Evolutionary conservation across 2,329 filamentous ascomycete genomes (phyloP).

Genomic region (Allantophomopsis cytisporea): DNA sequence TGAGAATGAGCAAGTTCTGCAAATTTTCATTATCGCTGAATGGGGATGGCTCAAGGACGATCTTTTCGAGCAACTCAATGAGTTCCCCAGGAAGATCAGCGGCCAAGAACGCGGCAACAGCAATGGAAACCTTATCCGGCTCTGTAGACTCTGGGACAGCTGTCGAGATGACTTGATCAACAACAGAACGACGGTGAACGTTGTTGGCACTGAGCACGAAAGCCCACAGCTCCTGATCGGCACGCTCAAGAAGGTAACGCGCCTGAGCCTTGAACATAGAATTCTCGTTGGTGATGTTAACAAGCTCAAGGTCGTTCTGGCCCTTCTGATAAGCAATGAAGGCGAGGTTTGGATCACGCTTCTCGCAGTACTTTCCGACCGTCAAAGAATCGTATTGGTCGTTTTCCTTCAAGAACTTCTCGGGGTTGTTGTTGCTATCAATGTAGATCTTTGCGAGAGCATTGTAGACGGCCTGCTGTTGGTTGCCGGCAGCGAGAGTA

Average conservation of each 20-base stretch:
- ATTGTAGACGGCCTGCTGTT: slow-evolving; percentile 94
- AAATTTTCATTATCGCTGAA: slow-evolving; percentile 97
- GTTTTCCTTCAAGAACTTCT: slow-evolving; percentile 95
- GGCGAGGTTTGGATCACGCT: slow-evolving; percentile 89
- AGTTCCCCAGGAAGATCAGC: slow-evolving; percentile 86
- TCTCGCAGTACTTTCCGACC: slow-evolving; percentile 97
- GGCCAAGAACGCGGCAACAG: slow-evolving; percentile 83
- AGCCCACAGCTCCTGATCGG: slow-evolving; percentile 81
- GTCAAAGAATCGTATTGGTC: slow-evolving; percentile 86
- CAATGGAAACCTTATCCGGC: slow-evolving; percentile 87
- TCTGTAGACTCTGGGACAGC: slow-evolving; percentile 88
- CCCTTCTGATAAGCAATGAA: slow-evolving; percentile 95
- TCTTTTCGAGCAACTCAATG: slow-evolving; percentile 97
- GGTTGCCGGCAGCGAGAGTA: slow-evolving; percentile 77
- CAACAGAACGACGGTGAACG: slow-evolving; percentile 79
- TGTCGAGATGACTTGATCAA: slow-evolving; percentile 92
- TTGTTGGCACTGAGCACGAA: slow-evolving; percentile 96
- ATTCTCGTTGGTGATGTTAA: slow-evolving; percentile 98
- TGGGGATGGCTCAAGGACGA: slow-evolving; percentile 95
- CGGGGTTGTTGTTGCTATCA: slow-evolving; percentile 94
- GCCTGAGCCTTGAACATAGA: slow-evolving; percentile 99
- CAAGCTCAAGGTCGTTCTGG: slow-evolving; percentile 91
- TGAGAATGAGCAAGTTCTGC: slow-evolving; percentile 93
- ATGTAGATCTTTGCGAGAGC: slow-evolving; percentile 99
- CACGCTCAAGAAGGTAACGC: slow-evolving; percentile 82